These are phyloP conservation scores for Alternaria hordeiaustralica DNA, from an alignment of 2,329 filamentous ascomycete species.

Conservation along the genomic window DNA sequence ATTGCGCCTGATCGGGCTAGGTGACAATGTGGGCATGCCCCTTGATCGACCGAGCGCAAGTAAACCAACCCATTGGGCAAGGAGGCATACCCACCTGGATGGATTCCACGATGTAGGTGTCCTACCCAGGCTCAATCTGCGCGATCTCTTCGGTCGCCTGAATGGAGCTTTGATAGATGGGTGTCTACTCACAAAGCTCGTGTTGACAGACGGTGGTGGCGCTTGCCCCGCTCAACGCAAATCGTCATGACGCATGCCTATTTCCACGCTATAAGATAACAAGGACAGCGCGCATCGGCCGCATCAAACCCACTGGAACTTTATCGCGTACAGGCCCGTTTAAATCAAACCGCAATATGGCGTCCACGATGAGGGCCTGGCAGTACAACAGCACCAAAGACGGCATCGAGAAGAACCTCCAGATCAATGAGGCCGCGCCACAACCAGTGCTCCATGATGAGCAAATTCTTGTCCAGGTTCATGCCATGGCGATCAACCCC, in stretches of 20 bases:
- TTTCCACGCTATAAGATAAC: conserved; percentile 3
- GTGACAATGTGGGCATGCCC: neutral
- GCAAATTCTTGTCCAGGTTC: conserved; percentile 63
- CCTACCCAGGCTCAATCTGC: neutral
- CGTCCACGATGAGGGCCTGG: conserved; percentile 64
- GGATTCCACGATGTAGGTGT: neutral
- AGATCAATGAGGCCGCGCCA: conserved; percentile 54
- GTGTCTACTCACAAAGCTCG: neutral
- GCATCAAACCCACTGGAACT: neutral
- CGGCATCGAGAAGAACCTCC: conserved; percentile 62
- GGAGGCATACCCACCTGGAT: neutral
- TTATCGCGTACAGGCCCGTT: neutral
- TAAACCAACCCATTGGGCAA: neutral
- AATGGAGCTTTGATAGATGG: neutral
- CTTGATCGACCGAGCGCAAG: neutral
- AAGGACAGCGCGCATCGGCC: neutral
- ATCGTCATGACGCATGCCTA: conserved; percentile 8
- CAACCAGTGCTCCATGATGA: conserved; percentile 46
- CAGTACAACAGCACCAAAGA: conserved; percentile 57
- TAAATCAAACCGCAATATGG: conserved; percentile 13
- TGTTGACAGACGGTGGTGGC: neutral
- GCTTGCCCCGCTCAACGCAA: conserved; percentile 7
- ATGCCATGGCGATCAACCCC: conserved; percentile 64
- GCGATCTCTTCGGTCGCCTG: neutral
- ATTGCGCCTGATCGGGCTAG: neutral